Evolutionary conservation across 2,329 filamentous ascomycete species (phyloP), one percentile per base, ranked within the genome.

Genomic region (Penicillium thymicola): DNA sequence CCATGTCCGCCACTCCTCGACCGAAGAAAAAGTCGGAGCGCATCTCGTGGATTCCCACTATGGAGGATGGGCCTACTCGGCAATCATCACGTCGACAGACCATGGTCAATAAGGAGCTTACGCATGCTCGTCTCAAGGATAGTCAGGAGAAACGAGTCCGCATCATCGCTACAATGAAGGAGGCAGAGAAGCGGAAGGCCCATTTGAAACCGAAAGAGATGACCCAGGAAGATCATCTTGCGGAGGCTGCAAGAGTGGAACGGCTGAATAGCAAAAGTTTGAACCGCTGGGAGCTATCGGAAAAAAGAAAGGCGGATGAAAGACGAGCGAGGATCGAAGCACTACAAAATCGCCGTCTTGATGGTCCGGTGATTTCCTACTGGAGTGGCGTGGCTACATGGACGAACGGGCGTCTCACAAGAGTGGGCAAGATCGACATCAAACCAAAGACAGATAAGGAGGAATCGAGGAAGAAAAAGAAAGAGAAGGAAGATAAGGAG

Each of bases 371-470:
- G 11, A 87, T 97, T 41, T 90, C 90, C 2, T 93, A 89, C 73
- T 97, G 92, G 88, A 97, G 92, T 72, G 94, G 93, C n/a, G 84
- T 90, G 60, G 89, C 89, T 34, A 85, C 90, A 65, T 93, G 90
- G 83, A 82, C 88, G 54, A 87, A 90, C 66, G 89, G 88, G 25
- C 89, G 87, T 70, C 78, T 92, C 68, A 87, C 85, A 68, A 82
- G 85, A 59, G 82, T 91, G 38, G 89, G 90, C 40, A 86, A 83
- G 64, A 80, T 82, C 60, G 81, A 88, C 37, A 67, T 76, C 38
- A 67, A 66, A 16, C 65, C 64, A 7, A 74, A 72, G 46, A 60
- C 64, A 1, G 73, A 76, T 30, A 69, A 78, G 64, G 70, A 78
- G 68, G 81, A 86, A 45, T 79, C 65, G 28, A 63, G 64, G 47